These are phyloP conservation scores for Fusarium nanum DNA, from an alignment of 2,329 filamentous ascomycete genomes.

Conservation along the genomic window DNA sequence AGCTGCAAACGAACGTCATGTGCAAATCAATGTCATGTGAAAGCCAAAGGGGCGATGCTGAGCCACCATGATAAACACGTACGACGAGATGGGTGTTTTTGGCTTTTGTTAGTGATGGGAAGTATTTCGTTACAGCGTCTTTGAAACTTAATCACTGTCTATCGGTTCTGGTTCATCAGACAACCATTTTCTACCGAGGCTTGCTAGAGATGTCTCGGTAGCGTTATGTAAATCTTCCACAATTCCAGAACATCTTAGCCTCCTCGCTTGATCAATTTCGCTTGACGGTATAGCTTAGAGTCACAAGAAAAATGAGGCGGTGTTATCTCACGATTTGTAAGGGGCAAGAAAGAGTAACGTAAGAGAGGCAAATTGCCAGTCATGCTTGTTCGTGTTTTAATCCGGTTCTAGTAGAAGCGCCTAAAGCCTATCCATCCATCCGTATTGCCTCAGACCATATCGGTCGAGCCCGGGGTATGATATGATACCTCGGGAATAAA, in stretches of 20 bases:
- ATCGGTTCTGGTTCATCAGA: neutral
- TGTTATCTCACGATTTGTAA: conserved; percentile 23
- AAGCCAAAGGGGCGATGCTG: conserved; percentile 27
- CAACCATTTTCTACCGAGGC: neutral
- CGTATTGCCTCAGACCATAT: conserved; percentile 20
- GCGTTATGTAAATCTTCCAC: neutral
- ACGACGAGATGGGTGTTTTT: conserved; percentile 18
- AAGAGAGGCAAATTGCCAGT: conserved; percentile 35
- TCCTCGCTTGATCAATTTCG: neutral
- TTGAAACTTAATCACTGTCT: no score
- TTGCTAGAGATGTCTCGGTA: neutral
- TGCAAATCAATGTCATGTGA: conserved; percentile 43
- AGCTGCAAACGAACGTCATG: conserved; percentile 38
- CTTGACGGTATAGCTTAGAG: neutral
- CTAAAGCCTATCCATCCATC: conserved; percentile 25
- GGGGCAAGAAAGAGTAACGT: conserved; percentile 21
- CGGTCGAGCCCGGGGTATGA: neutral
- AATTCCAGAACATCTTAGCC: neutral
- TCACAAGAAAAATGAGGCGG: conserved; percentile 4
- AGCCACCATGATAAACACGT: conserved; percentile 31
- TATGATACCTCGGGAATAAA: conserved; percentile 14
- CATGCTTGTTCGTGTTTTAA: conserved; percentile 36
- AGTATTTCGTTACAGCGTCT: neutral
- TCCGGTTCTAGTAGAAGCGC: conserved; percentile 35
- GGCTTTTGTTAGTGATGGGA: neutral